Evolutionary conservation across 305 asterid species (phyloP).

Genomic region (Fraxinus latifolia): DNA sequence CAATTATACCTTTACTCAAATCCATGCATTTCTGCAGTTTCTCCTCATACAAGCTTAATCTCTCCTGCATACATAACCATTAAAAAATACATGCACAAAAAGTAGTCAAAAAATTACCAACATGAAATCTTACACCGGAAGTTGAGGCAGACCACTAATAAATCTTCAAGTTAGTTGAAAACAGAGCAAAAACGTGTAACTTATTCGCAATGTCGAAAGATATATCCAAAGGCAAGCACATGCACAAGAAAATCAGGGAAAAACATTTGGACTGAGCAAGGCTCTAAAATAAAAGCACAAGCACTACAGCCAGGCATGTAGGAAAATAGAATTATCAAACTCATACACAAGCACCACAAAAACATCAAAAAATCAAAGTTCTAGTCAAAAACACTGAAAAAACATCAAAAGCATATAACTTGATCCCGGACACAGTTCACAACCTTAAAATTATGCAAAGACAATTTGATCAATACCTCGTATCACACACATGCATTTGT

Average conservation of each 20-base stretch:
- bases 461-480: neutral
- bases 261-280: neutral
- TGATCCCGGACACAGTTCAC: neutral
- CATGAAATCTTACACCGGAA: neutral
- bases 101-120: constrained; percentile 14
- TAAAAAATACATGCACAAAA: neutral
- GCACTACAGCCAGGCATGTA: neutral
- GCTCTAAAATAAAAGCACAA: neutral
- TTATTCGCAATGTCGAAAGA: neutral
- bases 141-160: neutral
- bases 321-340: neutral
- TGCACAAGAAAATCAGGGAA: neutral
- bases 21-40: constrained; percentile 64
- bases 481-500: neutral
- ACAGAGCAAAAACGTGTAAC: too few species aligned
- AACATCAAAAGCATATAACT: constrained; percentile 10
- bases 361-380: neutral
- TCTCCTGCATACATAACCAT: constrained; percentile 50
- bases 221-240: neutral
- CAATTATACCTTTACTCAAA: constrained; percentile 61
- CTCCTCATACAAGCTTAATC: constrained; percentile 71
- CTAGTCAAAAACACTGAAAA: neutral
- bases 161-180: neutral
- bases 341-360: neutral
- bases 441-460: constrained; percentile 3